phyloP scores from a whole-genome alignment of 2,329 filamentous ascomycete species.

The Elsinoe ampelina region DNA sequence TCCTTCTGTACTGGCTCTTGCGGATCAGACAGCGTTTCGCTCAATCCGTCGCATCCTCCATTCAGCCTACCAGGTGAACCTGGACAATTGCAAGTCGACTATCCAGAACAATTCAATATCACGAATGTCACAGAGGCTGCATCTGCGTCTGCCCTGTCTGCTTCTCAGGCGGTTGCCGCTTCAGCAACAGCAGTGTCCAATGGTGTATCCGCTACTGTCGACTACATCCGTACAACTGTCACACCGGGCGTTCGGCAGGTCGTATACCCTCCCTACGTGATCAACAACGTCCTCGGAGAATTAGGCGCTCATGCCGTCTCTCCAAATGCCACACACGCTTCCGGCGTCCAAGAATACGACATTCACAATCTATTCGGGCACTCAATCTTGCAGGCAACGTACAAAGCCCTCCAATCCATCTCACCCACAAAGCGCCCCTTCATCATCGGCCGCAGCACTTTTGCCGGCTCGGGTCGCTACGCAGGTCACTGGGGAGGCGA shows the following conservation, averaged over 20 bases:
- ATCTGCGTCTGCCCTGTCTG: constrained; percentile 46
- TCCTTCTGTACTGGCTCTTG: constrained; percentile 65
- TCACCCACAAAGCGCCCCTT: constrained; percentile 65
- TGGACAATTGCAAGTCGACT: constrained; percentile 49
- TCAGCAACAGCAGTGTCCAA: constrained; percentile 21
- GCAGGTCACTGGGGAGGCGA: constrained; percentile 77
- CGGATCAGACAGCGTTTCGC: constrained; percentile 52
- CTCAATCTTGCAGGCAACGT: constrained; percentile 68
- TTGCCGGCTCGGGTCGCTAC: constrained; percentile 64
- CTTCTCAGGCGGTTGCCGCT: constrained; percentile 40
- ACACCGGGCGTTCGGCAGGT: constrained; percentile 57
- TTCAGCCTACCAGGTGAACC: constrained; percentile 58
- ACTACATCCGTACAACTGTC: constrained; percentile 44
- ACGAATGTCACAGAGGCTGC: constrained; percentile 61
- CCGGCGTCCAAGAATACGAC: constrained; percentile 65
- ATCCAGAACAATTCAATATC: constrained; percentile 60
- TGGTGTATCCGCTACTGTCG: constrained; percentile 23
- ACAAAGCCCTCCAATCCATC: constrained; percentile 56
- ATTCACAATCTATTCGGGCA: constrained; percentile 72
- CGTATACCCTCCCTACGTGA: constrained; percentile 65
- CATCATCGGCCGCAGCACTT: constrained; percentile 75
- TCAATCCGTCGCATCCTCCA: constrained; percentile 60
- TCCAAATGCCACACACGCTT: constrained; percentile 67
- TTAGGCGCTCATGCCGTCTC: constrained; percentile 58
- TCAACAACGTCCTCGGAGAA: constrained; percentile 54